Conservation (phyloP, 2,329 filamentous ascomycete species). For the Colletotrichum sp. region DNA sequence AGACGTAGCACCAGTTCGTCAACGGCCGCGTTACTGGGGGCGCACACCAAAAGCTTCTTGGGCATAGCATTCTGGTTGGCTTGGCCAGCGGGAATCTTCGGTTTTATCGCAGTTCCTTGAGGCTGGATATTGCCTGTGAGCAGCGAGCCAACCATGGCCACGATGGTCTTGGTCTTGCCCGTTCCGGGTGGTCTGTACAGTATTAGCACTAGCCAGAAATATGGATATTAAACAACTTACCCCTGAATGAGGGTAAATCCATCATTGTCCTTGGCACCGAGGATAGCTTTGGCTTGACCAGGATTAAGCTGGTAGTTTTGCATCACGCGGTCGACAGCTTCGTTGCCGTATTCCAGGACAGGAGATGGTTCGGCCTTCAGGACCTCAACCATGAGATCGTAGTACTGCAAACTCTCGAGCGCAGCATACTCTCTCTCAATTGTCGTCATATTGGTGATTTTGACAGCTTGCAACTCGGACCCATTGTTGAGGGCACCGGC, state of each 20-base stretch:
- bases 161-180: slow-evolving; percentile 97
- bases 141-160: slow-evolving; percentile 92
- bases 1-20: slow-evolving; percentile 94
- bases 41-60: slow-evolving; percentile 94
- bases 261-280: slow-evolving; percentile 93
- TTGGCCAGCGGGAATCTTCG: slow-evolving; percentile 33
- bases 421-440: slow-evolving; percentile 96
- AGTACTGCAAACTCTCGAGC: slow-evolving; percentile 89
- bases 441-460: slow-evolving; percentile 91
- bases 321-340: slow-evolving; percentile 72
- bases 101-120: slow-evolving; percentile 38
- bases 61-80: slow-evolving; percentile 41
- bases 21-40: slow-evolving; percentile 97
- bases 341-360: slow-evolving; percentile 79
- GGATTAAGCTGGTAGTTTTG: slow-evolving; percentile 83
- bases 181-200: slow-evolving; percentile 81
- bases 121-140: slow-evolving; percentile 62
- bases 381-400: slow-evolving; percentile 94
- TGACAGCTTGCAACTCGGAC: slow-evolving; percentile 73
- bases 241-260: slow-evolving; percentile 96
- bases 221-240: slow-evolving; percentile 43
- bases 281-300: slow-evolving; percentile 89
- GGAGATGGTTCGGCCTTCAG: slow-evolving; percentile 88
- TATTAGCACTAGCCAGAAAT: slow-evolving; percentile 32
- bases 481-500: slow-evolving; percentile 67